Percentiles rank a stretch among this genome's conserved stretches.
Conservation (phyloP, 257 asterid genomes). For the Mentha longifolia region DNA sequence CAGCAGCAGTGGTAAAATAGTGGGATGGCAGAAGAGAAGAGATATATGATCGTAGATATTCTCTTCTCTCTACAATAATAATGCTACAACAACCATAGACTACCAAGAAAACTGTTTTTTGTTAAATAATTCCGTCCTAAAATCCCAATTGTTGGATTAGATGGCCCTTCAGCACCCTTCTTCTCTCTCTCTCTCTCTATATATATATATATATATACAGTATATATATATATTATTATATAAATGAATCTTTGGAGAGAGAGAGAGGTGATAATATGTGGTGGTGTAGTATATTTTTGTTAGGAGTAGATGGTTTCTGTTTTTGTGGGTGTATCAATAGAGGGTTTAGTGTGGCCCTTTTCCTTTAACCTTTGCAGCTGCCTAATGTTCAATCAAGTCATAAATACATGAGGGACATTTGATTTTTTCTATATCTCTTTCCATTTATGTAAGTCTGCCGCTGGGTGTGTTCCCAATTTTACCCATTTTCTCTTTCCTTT, state of each 20-base stretch:
- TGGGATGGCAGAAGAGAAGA: conserved; percentile 23
- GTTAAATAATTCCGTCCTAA: background rate
- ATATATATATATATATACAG: no score
- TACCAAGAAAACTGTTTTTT: background rate
- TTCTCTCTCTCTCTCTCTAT: no score
- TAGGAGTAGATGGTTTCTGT: background rate
- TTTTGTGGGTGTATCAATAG: background rate
- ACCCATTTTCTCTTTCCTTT: conserved; percentile 21
- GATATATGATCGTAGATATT: conserved; percentile 30
- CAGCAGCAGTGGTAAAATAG: conserved; percentile 29
- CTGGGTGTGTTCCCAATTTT: conserved; percentile 29
- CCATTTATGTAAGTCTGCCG: conserved; percentile 43
- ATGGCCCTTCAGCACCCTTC: background rate
- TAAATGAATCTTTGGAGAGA: no score
- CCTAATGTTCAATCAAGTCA: conserved; percentile 42
- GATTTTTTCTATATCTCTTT: conserved; percentile 47
- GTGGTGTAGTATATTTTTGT: background rate
- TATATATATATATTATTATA: no score
- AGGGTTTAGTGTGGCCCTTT: background rate
- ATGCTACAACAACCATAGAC: conserved; percentile 38
- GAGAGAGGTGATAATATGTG: no score
- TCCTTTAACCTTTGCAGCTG: conserved; percentile 10
- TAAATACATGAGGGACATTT: conserved; percentile 30
- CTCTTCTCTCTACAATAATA: conserved; percentile 27
- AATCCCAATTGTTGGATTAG: conserved; percentile 14